These are phyloP conservation scores for Sungouiella thailandica DNA, from an alignment of 805 yeast genomes.

Conservation along the genomic window DNA sequence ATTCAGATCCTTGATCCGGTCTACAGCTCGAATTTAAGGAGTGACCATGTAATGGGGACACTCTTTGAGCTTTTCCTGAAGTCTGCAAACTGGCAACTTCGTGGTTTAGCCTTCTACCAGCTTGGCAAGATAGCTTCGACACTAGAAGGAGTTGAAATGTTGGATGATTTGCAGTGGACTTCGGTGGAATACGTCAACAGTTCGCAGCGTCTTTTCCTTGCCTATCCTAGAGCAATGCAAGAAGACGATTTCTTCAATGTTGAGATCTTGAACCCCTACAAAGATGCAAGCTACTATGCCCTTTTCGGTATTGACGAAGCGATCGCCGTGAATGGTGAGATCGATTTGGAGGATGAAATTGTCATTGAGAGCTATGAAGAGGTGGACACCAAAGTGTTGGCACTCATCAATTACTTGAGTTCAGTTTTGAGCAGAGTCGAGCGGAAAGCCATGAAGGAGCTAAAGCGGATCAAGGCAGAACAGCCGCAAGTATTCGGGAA, in stretches of 20 bases:
- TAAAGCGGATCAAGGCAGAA: conserved; percentile 48
- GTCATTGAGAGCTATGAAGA: conserved; percentile 11
- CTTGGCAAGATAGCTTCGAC: conserved; percentile 73
- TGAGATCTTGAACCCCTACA: conserved; percentile 11
- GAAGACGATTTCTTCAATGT: conserved; percentile 11
- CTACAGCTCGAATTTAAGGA: conserved; percentile 17
- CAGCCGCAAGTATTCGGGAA: conserved; percentile 52
- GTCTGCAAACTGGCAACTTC: conserved; percentile 48
- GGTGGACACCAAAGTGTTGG: conserved; percentile 21
- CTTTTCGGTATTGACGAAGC: conserved; percentile 10
- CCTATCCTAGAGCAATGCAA: conserved; percentile 13
- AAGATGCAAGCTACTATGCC: conserved; percentile 10
- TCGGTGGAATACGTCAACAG: conserved; percentile 3
- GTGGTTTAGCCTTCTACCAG: conserved; percentile 73
- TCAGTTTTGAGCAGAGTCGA: conserved; percentile 37
- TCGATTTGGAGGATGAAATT: conserved; percentile 13
- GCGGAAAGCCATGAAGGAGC: conserved; percentile 51
- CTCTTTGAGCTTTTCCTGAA: conserved; percentile 39
- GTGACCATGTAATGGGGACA: conserved; percentile 35
- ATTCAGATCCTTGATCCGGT: conserved; percentile 40
- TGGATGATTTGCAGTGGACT: conserved; percentile 78
- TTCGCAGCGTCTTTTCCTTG: conserved; percentile 4
- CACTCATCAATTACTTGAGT: conserved; percentile 48
- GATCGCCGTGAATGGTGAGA: conserved; percentile 3
- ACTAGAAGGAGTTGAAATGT: conserved; percentile 73